phyloP scores from a whole-genome alignment of 2,329 filamentous ascomycete species.

The Phyllosticta ampelicida region DNA sequence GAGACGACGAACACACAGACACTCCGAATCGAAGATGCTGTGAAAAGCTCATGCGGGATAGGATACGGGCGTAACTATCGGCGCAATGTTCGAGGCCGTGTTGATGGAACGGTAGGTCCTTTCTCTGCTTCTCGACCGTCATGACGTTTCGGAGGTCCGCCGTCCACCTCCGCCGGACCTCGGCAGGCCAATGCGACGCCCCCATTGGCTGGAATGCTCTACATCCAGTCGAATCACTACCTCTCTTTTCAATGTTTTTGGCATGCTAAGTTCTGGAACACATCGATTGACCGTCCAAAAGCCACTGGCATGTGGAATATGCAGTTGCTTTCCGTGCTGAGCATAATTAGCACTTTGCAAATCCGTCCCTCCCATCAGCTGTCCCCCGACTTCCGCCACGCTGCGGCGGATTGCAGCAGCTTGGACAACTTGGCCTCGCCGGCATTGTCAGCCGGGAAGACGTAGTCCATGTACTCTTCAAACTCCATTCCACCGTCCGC shows the following conservation, averaged over 20 bases:
- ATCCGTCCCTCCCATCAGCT: neutral
- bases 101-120: neutral
- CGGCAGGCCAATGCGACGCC: too few species aligned
- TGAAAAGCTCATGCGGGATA: neutral
- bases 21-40: neutral
- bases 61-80: neutral
- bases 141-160: neutral
- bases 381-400: constrained; percentile 63
- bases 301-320: too few species aligned
- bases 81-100: neutral
- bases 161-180: neutral
- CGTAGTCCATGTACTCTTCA: constrained; percentile 94
- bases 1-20: neutral
- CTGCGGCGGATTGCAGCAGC: constrained; percentile 73
- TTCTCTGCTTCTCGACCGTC: neutral
- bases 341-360: neutral
- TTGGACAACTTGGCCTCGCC: constrained; percentile 73
- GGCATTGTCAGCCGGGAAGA: constrained; percentile 92
- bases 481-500: constrained; percentile 51
- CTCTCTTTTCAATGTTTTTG: too few species aligned
- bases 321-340: too few species aligned
- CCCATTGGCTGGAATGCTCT: too few species aligned
- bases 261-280: too few species aligned
- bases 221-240: too few species aligned
- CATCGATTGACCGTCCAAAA: too few species aligned